Evolutionary conservation across 73 alveolate species (phyloP).

Genomic region (Vitrella brassicaformis): DNA sequence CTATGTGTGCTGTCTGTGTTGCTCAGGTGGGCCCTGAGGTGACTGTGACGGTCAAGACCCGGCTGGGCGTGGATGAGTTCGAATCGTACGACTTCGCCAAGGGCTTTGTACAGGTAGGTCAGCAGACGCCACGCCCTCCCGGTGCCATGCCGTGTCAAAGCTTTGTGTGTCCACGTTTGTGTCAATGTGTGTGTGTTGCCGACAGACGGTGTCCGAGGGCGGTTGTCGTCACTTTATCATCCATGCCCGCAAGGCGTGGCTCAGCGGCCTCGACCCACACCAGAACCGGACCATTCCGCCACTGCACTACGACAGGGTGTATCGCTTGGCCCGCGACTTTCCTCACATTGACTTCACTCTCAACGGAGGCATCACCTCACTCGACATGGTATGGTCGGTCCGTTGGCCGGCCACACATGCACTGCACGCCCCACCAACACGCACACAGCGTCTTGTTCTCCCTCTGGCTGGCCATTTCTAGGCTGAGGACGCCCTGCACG

Average conservation of each 20-base stretch:
- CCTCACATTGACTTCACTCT: constrained; percentile 60
- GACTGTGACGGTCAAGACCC: constrained; percentile 74
- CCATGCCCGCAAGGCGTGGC: constrained; percentile 70
- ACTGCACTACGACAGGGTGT: constrained; percentile 65
- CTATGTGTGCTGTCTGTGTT: too few species aligned
- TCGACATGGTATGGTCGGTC: too few species aligned
- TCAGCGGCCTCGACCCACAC: constrained; percentile 71
- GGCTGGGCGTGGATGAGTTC: constrained; percentile 72
- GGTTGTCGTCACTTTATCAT: constrained; percentile 64
- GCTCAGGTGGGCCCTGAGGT: too few species aligned
- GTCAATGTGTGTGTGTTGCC: too few species aligned
- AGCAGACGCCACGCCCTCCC: too few species aligned
- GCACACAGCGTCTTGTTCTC: not conserved
- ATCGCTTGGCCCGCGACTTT: constrained; percentile 53
- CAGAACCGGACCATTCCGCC: constrained; percentile 77
- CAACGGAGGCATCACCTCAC: constrained; percentile 58
- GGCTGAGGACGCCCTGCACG: not conserved
- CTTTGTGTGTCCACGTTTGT: too few species aligned
- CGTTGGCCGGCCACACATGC: too few species aligned
- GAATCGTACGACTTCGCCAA: constrained; percentile 61
- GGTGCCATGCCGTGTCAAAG: too few species aligned
- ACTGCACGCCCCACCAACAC: too few species aligned
- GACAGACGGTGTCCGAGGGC: constrained; percentile 49
- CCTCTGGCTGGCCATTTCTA: not conserved
- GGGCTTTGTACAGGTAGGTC: constrained; percentile 49